Percentiles rank a stretch among this genome's conserved stretches.
Conservation (phyloP, 108 stramenopile species). For the Asterionellopsis glacialis region DNA sequence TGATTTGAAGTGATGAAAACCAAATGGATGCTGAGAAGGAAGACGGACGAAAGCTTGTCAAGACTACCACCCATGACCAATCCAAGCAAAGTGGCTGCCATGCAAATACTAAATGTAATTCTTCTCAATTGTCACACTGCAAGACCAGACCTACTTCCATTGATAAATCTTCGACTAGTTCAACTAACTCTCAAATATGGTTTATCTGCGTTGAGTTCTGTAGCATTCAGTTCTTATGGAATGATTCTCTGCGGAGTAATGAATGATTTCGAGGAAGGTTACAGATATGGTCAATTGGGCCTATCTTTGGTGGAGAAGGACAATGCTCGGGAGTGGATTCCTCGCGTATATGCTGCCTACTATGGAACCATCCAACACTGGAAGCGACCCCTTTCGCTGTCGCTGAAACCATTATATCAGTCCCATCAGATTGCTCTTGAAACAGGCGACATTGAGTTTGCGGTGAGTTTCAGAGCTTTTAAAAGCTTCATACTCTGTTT, state of each 20-base stretch:
- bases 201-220: constrained; percentile 20
- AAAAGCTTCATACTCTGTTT: no score
- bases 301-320: constrained; percentile 28
- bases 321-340: constrained; percentile 15
- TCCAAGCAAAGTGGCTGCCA: constrained; percentile 29
- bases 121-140: constrained; percentile 14
- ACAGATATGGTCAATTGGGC: constrained; percentile 25
- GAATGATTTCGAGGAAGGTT: constrained; percentile 45
- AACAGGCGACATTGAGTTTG: constrained; percentile 28
- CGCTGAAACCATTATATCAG: constrained; percentile 11
- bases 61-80: constrained; percentile 3
- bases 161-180: constrained; percentile 36
- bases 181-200: constrained; percentile 29
- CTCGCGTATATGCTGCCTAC: constrained; percentile 21
- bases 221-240: constrained; percentile 42
- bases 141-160: constrained; percentile 16
- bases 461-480: neutral
- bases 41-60: constrained; percentile 7
- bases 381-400: no score
- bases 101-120: constrained; percentile 41
- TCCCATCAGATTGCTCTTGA: constrained; percentile 16
- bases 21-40: constrained; percentile 16
- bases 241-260: constrained; percentile 26
- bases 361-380: no score
- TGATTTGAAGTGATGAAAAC: constrained; percentile 10